phyloP scores from a whole-genome alignment of 1,284 basidiomycete genomes.

The Sanghuangporus baumii region DNA sequence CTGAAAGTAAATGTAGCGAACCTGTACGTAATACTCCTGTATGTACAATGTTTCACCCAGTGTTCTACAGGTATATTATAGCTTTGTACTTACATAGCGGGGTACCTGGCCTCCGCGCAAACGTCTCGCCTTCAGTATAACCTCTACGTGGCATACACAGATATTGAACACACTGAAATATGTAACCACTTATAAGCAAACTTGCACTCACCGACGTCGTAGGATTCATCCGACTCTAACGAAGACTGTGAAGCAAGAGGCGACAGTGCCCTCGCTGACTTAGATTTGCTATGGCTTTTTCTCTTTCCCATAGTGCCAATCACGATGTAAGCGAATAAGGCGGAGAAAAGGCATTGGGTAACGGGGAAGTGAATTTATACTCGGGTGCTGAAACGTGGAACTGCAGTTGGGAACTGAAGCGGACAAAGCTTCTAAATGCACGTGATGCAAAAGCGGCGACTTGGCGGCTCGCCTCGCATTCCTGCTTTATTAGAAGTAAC shows the following conservation, averaged over 20 bases:
- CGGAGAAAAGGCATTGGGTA: not conserved
- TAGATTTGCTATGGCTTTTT: conserved; percentile 1
- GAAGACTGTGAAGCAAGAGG: not conserved
- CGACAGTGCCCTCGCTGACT: not conserved
- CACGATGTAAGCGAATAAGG: not conserved
- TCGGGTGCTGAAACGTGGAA: not conserved
- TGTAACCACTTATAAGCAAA: not conserved
- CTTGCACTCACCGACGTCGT: conserved; percentile 11
- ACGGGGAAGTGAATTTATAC: not conserved
- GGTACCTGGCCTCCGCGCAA: not conserved
- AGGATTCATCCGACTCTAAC: not conserved
- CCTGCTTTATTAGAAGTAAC: not conserved
- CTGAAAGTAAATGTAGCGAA: not conserved
- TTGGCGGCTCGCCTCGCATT: no score
- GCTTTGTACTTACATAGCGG: conserved; percentile 5
- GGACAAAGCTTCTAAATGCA: not conserved
- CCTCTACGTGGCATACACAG: not conserved
- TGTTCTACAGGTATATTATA: not conserved
- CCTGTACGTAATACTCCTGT: conserved; percentile 9
- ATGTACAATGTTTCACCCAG: not conserved
- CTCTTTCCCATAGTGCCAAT: conserved; percentile 6
- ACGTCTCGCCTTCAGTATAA: not conserved
- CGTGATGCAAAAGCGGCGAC: not conserved
- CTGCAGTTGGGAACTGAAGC: no score
- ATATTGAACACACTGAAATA: not conserved